Evolutionary conservation across 2,329 filamentous ascomycete species (phyloP).

Genomic region (Aschersonia sp.): DNA sequence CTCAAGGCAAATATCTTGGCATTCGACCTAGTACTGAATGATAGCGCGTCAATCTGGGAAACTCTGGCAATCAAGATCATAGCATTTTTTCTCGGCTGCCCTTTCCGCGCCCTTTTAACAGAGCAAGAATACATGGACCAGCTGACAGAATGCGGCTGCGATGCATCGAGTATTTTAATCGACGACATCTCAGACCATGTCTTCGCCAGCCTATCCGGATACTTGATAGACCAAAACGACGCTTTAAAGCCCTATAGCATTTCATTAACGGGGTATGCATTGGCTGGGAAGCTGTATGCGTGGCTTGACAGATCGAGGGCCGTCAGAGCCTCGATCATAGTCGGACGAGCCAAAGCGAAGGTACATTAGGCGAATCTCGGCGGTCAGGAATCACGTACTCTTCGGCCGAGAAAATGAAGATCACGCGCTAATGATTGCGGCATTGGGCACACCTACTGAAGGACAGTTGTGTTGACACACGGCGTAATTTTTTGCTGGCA

Average conservation of each 20-base stretch:
- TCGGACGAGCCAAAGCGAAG: slow-evolving; percentile 8
- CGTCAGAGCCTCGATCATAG: slow-evolving; percentile 19
- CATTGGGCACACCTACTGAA: too few species aligned
- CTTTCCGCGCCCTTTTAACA: slow-evolving; percentile 32
- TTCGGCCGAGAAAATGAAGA: too few species aligned
- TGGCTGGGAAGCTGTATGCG: slow-evolving; percentile 18
- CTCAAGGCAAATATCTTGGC: slow-evolving; percentile 36
- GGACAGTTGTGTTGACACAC: too few species aligned
- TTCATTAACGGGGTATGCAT: slow-evolving; percentile 13
- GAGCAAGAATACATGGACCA: slow-evolving; percentile 27
- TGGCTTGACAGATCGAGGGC: slow-evolving; percentile 20
- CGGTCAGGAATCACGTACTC: too few species aligned
- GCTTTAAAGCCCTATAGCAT: slow-evolving; percentile 20
- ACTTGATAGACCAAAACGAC: slow-evolving; percentile 21
- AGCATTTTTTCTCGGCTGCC: slow-evolving; percentile 31
- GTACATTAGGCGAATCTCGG: background rate
- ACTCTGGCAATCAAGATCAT: slow-evolving; percentile 23
- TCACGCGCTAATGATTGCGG: too few species aligned
- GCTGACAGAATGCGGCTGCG: slow-evolving; percentile 33
- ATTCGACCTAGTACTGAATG: slow-evolving; percentile 34
- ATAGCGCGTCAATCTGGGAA: slow-evolving; percentile 13
- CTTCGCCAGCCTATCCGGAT: slow-evolving; percentile 32
- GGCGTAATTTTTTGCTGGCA: too few species aligned
- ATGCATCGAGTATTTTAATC: slow-evolving; percentile 22
- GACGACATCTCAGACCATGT: slow-evolving; percentile 37